Percentiles rank a stretch among this genome's conserved stretches.
Conservation (phyloP, 2,329 filamentous ascomycete species). For the Raffaelea deltoideospora region DNA sequence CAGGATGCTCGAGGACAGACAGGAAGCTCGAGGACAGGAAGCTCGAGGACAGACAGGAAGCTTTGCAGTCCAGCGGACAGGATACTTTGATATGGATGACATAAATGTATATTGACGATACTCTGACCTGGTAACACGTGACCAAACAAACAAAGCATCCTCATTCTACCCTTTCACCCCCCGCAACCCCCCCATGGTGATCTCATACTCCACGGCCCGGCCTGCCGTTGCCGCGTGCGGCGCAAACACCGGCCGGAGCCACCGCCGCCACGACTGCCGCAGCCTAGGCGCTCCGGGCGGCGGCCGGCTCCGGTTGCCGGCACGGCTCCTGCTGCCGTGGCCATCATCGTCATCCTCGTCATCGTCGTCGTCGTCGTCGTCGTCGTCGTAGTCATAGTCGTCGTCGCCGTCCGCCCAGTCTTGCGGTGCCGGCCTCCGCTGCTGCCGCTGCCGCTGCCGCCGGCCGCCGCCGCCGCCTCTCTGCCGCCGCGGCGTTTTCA, state of each 20-base stretch:
- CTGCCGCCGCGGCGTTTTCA: slow-evolving; percentile 47
- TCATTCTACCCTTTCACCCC: neutral
- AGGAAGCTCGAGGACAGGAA: too few species aligned
- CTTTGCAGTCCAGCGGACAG: too few species aligned
- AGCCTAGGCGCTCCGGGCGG: slow-evolving; percentile 7
- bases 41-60: too few species aligned
- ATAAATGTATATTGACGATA: too few species aligned
- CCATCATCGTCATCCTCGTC: slow-evolving; percentile 25
- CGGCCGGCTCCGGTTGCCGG: slow-evolving; percentile 27
- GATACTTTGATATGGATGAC: too few species aligned
- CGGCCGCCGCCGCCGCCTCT: slow-evolving; percentile 22
- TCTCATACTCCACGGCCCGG: slow-evolving; percentile 56
- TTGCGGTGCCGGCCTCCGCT: too few species aligned
- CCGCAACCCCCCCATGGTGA: slow-evolving; percentile 50
- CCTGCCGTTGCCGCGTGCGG: slow-evolving; percentile 45
- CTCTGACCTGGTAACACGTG: too few species aligned
- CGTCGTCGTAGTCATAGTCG: slow-evolving; percentile 4
- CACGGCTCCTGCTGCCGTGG: too few species aligned
- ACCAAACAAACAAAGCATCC: too few species aligned
- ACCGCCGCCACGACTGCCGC: slow-evolving; percentile 43
- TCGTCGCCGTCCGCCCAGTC: neutral
- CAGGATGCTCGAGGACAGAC: too few species aligned
- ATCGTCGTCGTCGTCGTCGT: slow-evolving; percentile 16
- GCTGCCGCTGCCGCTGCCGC: slow-evolving; percentile 19
- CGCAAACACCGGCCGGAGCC: slow-evolving; percentile 82